These are phyloP conservation scores for Yamadazyma kitorensis DNA, from an alignment of 805 yeast genomes.

Conservation along the genomic window DNA sequence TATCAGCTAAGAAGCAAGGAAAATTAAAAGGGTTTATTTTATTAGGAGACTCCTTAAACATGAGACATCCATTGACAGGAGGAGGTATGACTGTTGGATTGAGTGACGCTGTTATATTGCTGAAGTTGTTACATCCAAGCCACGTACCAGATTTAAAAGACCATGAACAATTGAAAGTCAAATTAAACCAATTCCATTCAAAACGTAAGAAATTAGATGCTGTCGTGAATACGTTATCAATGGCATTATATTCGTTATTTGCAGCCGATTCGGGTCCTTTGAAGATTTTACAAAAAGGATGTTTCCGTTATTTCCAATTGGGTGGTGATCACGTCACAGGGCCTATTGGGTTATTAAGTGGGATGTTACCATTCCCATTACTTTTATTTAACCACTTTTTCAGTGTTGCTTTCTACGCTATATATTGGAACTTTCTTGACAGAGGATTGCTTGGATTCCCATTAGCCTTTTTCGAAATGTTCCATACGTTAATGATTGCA, in stretches of 20 bases:
- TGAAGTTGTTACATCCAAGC: conserved; percentile 57
- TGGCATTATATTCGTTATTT: conserved; percentile 85
- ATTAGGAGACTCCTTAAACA: conserved; percentile 91
- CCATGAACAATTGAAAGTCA: conserved; percentile 52
- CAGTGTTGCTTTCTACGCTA: conserved; percentile 83
- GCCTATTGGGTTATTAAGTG: conserved; percentile 83
- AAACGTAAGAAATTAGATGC: conserved; percentile 77
- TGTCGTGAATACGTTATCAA: conserved; percentile 84
- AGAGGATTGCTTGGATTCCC: conserved; percentile 70
- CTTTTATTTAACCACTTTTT: conserved; percentile 81
- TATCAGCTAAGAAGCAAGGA: conserved; percentile 71
- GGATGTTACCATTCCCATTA: conserved; percentile 73
- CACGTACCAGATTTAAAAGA: conserved; percentile 56
- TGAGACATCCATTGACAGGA: conserved; percentile 98
- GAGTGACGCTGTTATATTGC: conserved; percentile 73
- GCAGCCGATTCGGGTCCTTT: conserved; percentile 77
- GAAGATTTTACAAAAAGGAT: conserved; percentile 75
- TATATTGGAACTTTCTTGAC: conserved; percentile 61
- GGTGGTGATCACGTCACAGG: conserved; percentile 80
- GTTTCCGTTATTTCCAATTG: conserved; percentile 77
- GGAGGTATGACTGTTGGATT: conserved; percentile 99
- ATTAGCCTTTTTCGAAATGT: conserved; percentile 64
- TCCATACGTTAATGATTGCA: conserved; percentile 71
- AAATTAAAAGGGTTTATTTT: conserved; percentile 69
- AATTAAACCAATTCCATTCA: conserved; percentile 65